phyloP scores from a whole-genome alignment of 2,329 filamentous ascomycete species.

The Botrytis fabae region DNA sequence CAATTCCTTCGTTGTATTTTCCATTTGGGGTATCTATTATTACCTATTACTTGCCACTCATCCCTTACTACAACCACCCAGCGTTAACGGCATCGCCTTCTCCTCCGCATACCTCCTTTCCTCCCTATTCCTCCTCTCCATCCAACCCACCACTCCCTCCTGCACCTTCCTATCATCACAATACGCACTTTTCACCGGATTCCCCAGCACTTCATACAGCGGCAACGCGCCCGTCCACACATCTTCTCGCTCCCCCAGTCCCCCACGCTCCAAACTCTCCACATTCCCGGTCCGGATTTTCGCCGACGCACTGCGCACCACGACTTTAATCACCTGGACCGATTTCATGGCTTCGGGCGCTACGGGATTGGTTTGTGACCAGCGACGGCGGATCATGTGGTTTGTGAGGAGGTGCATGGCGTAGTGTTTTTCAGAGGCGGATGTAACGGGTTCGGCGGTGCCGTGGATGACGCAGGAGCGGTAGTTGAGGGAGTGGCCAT shows the following conservation, averaged over 20 bases:
- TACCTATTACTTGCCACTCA: neutral
- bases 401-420: slow-evolving; percentile 12
- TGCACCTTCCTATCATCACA: neutral
- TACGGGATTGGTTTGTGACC: neutral
- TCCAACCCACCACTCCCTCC: neutral
- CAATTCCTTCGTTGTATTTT: neutral
- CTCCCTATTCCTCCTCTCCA: neutral
- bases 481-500: slow-evolving; percentile 82
- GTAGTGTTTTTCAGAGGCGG: slow-evolving; percentile 37
- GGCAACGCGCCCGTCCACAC: slow-evolving; percentile 34
- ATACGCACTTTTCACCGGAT: slow-evolving; percentile 16
- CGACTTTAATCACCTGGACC: slow-evolving; percentile 22
- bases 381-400: slow-evolving; percentile 15
- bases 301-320: slow-evolving; percentile 21
- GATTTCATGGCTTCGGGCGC: slow-evolving; percentile 16
- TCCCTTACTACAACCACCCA: neutral
- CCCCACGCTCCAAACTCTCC: slow-evolving; percentile 13
- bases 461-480: slow-evolving; percentile 72
- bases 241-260: slow-evolving; percentile 31
- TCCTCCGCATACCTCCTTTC: slow-evolving; percentile 2
- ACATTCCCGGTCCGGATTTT: slow-evolving; percentile 24
- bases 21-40: neutral
- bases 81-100: neutral
- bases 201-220: slow-evolving; percentile 5
- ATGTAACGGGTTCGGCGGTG: slow-evolving; percentile 63